A percentile compares a stretch with the other conserved stretches of the same genome.
Evolutionary conservation across 1,284 basidiomycete genomes (phyloP).

Genomic region (Farysia itapuensis): DNA sequence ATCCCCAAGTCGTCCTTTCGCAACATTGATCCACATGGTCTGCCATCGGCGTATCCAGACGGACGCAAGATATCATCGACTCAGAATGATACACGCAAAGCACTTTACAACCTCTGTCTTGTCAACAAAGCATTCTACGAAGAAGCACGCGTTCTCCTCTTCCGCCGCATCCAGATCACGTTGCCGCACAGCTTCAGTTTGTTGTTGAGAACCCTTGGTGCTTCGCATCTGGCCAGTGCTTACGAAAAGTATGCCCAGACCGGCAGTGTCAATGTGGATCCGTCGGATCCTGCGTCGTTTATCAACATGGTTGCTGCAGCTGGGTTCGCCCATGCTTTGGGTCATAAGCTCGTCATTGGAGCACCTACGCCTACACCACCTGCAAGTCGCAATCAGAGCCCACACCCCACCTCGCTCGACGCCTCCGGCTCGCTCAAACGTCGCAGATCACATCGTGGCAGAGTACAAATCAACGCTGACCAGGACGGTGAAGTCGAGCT

Average conservation of each 20-base stretch:
- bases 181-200: slow-evolving; percentile 54
- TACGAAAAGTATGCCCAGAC: slow-evolving; percentile 45
- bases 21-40: slow-evolving; percentile 50
- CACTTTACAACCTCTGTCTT: slow-evolving; percentile 54
- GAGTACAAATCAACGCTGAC: slow-evolving; percentile 27
- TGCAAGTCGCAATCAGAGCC: slow-evolving; percentile 23
- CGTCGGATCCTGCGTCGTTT: slow-evolving; percentile 43
- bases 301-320: slow-evolving; percentile 52
- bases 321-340: slow-evolving; percentile 50
- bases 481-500: slow-evolving; percentile 43
- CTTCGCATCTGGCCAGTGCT: slow-evolving; percentile 44
- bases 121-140: slow-evolving; percentile 51
- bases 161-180: slow-evolving; percentile 54
- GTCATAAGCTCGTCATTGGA: slow-evolving; percentile 39
- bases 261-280: slow-evolving; percentile 39
- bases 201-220: slow-evolving; percentile 47
- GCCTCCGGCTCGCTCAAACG: slow-evolving; percentile 8
- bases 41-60: slow-evolving; percentile 51
- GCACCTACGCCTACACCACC: slow-evolving; percentile 15
- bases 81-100: slow-evolving; percentile 42
- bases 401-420: slow-evolving; percentile 4
- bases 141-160: slow-evolving; percentile 52
- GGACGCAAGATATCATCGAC: slow-evolving; percentile 48
- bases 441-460: slow-evolving; percentile 8
- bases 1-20: slow-evolving; percentile 51